A percentile compares a stretch with the other conserved stretches of the same genome.
phyloP scores from a whole-genome alignment of 1,284 basidiomycete genomes.

The Hemileia vastatrix region DNA sequence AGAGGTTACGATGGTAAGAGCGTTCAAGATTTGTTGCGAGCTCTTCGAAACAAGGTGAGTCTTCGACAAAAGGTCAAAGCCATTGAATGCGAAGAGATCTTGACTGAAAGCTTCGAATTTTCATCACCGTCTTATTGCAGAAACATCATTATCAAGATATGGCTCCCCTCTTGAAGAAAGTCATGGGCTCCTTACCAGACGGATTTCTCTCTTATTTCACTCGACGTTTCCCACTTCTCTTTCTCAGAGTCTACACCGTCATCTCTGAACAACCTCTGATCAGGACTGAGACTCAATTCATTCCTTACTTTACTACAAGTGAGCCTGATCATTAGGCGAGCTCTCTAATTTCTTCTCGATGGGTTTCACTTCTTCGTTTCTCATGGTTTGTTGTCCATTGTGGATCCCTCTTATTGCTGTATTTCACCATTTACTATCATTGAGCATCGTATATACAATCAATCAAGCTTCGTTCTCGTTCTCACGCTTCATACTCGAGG shows the following conservation, averaged over 20 bases:
- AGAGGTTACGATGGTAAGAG: conserved; percentile 84
- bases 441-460: no score
- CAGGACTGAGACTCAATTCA: not conserved
- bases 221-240: not conserved
- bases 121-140: conserved; percentile 7
- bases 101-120: not conserved
- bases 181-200: not conserved
- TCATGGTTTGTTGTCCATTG: not conserved
- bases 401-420: no score
- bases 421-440: no score
- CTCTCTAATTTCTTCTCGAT: not conserved
- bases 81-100: not conserved
- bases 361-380: not conserved
- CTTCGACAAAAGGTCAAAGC: not conserved
- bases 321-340: not conserved
- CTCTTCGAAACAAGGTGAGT: conserved; percentile 83
- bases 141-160: not conserved
- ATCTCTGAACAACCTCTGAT: not conserved
- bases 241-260: not conserved
- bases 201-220: not conserved
- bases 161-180: not conserved
- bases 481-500: no score
- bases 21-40: conserved; percentile 82
- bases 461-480: no score
- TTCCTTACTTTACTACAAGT: not conserved